Base-by-base conservation (phyloP, 192 early-diverging fungal genomes). In the Entomortierella lignicola region DNA sequence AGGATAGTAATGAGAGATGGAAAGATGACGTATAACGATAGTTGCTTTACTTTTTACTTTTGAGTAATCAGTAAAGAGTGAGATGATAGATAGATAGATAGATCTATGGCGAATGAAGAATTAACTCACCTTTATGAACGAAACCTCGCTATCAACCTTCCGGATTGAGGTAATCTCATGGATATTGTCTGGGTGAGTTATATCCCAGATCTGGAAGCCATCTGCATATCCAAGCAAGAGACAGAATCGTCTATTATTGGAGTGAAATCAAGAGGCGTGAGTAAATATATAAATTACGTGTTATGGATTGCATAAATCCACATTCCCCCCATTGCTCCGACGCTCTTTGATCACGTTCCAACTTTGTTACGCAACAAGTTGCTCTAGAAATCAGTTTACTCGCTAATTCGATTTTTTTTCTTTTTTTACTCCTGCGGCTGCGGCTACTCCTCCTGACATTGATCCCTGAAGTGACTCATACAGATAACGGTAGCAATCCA, bases 161-260 rank as follows among this genome's bases (percentile, higher is more conserved):
- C 89, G 86, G 10, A 93, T 74, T 31, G 92, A 93, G 2, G 72
- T 60, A 11, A 94, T 57, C 77, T 95, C 93, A 30, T 85, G 86
- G 23, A 92, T 83, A 64, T 91, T 86, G 64, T 93, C 90, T 10
- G 84, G 71, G 51, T 90, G 83, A 8, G 87, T 83, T 8, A 94
- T 80, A 52, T 91, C 83, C 94, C 94, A 95, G 18, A 95, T 82
- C 60, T 95, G 94, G 56, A 95, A 92, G 8, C 94, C 94, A 60
- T 87, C 86, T 13, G 72, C 59, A 73, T 94, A 94, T 27, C 92
- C 93, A 55, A 94, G 71, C 26, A 90, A 65, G 27, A 91, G 65
- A 69, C 89, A 90, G 10, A 86, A 83, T 26, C 65, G 81, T 50
- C 82, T 81, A 58, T 4, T 18, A 25, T 31, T n/a, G n/a, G n/a